Evolutionary conservation across 257 asterid genomes (phyloP).

Genomic region (Nicotiana tabacum): DNA sequence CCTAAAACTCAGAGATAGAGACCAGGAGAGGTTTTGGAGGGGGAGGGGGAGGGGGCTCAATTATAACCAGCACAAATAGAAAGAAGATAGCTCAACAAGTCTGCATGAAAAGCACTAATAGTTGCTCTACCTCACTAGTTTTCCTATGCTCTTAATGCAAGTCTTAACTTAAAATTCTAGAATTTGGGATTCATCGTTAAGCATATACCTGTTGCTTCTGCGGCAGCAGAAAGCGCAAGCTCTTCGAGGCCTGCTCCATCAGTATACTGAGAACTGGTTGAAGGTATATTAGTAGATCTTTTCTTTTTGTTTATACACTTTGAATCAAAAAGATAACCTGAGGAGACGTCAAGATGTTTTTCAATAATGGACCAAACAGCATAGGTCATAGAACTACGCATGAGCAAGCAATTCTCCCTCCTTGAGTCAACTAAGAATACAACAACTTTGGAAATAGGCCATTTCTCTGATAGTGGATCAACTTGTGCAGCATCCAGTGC

Average conservation of each 20-base stretch:
- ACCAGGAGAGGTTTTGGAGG: no score
- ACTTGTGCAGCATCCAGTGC: constrained; percentile 19
- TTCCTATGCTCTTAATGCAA: not conserved
- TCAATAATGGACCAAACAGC: constrained; percentile 27
- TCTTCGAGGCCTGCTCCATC: constrained; percentile 8
- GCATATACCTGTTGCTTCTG: constrained; percentile 21
- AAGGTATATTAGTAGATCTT: constrained; percentile 4
- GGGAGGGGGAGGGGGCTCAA: no score
- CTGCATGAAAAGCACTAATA: no score
- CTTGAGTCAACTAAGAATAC: constrained; percentile 18
- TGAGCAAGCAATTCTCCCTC: constrained; percentile 21
- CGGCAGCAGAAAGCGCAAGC: constrained; percentile 16
- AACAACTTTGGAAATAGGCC: constrained; percentile 26
- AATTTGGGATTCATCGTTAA: not conserved
- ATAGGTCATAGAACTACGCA: constrained; percentile 12
- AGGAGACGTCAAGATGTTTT: constrained; percentile 15
- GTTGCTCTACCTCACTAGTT: no score
- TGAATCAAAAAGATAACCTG: constrained; percentile 2
- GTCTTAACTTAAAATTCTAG: not conserved
- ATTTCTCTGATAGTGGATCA: constrained; percentile 4
- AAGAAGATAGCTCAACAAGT: no score
- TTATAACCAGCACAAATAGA: no score
- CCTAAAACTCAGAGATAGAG: not conserved
- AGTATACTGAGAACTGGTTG: constrained; percentile 4
- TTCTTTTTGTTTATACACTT: constrained; percentile 8